Conservation (phyloP, 129 eudicot species). For the Cynara cardunculus region DNA sequence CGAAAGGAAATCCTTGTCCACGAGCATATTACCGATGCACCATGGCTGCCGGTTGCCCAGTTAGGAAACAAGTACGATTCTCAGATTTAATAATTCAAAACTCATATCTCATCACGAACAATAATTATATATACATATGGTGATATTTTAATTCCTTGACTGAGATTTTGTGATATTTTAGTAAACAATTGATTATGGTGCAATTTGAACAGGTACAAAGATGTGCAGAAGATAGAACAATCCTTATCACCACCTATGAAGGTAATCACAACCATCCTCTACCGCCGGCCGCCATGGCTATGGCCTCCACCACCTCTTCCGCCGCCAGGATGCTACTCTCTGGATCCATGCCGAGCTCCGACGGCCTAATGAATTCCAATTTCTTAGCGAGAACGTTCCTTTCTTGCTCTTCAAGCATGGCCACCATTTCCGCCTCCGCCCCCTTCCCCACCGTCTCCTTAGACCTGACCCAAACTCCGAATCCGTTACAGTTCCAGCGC, state of each 20-base stretch:
- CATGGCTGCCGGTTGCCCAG: slow-evolving; percentile 73
- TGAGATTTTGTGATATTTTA: not conserved
- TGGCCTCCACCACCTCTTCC: slow-evolving; percentile 90
- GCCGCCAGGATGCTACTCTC: slow-evolving; percentile 88
- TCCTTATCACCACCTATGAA: slow-evolving; percentile 80
- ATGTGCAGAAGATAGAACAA: slow-evolving; percentile 69
- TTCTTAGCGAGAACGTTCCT: slow-evolving; percentile 40
- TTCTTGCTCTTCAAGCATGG: slow-evolving; percentile 46
- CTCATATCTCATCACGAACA: not conserved
- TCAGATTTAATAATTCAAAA: not conserved
- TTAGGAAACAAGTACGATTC: slow-evolving; percentile 71
- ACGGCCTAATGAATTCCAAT: slow-evolving; percentile 36
- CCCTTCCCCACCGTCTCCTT: slow-evolving; percentile 66
- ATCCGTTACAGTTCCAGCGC: slow-evolving; percentile 35
- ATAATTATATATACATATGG: not conserved
- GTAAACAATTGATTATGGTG: not conserved
- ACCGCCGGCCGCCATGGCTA: slow-evolving; percentile 72
- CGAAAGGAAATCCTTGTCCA: slow-evolving; percentile 93
- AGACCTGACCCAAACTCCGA: slow-evolving; percentile 61
- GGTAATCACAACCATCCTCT: slow-evolving; percentile 81
- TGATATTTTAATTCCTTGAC: not conserved
- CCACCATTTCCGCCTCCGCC: slow-evolving; percentile 45
- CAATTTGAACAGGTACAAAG: slow-evolving; percentile 62
- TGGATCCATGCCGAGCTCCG: slow-evolving; percentile 64
- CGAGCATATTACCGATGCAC: slow-evolving; percentile 93